A percentile compares a stretch with the other conserved stretches of the same genome.
These are phyloP conservation scores for Russula vinacea DNA, from an alignment of 768 basidiomycete species.

Conservation along the genomic window DNA sequence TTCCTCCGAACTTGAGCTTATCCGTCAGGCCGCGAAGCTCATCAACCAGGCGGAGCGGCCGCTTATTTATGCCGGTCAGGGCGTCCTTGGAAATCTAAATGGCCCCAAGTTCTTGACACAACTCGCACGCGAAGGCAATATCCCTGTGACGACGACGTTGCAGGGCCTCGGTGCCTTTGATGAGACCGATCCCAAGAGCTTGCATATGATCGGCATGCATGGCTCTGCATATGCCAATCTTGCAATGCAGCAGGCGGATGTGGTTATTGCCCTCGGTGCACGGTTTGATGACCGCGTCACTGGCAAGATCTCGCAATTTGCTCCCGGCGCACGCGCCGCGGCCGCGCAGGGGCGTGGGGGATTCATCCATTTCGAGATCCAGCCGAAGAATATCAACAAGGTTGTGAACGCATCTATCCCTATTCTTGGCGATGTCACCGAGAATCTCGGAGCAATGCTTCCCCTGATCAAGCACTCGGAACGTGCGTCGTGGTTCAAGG, in stretches of 20 bases:
- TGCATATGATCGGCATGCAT: conserved; percentile 99
- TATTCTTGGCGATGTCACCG: conserved; percentile 87
- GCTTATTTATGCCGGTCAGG: conserved; percentile 90
- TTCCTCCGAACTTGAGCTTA: conserved; percentile 53
- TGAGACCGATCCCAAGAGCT: conserved; percentile 76
- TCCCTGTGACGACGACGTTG: conserved; percentile 95
- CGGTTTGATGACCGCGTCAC: conserved; percentile 99
- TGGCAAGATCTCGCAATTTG: conserved; percentile 83
- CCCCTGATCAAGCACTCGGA: conserved; percentile 66
- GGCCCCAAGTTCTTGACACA: conserved; percentile 80
- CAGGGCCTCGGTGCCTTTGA: conserved; percentile 96
- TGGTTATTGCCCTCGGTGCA: conserved; percentile 94
- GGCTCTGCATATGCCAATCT: conserved; percentile 96
- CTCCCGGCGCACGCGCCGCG: conserved; percentile 85
- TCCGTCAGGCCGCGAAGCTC: conserved; percentile 79
- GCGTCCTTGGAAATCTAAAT: conserved; percentile 74
- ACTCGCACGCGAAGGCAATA: conserved; percentile 81
- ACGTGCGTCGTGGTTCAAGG: conserved; percentile 76
- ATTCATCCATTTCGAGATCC: conserved; percentile 98
- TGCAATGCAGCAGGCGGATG: conserved; percentile 96
- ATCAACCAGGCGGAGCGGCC: conserved; percentile 92
- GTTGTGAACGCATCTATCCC: conserved; percentile 94
- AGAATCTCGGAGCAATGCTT: conserved; percentile 77
- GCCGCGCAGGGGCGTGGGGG: conserved; percentile 85
- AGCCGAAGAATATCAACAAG: conserved; percentile 99